Conservation (phyloP, 495 filamentous ascomycete genomes). For the Penicillium nucicola region DNA sequence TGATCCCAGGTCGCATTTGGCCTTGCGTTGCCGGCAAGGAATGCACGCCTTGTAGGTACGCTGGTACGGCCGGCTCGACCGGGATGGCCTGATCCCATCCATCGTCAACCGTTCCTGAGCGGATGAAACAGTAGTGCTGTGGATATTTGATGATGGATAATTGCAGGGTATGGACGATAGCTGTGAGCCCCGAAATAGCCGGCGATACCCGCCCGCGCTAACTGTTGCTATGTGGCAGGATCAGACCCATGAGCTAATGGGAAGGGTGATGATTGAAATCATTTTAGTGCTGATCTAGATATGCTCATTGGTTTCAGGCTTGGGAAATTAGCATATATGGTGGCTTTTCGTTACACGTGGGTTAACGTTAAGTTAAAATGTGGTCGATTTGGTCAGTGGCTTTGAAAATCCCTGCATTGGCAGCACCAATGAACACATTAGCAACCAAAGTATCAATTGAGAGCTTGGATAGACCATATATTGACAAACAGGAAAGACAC, state of each 20-base stretch:
- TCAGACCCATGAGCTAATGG: neutral
- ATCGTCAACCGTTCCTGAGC: conserved; percentile 22
- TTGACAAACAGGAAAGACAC: too few relatives aligned
- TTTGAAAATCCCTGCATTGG: too few relatives aligned
- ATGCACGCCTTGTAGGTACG: conserved; percentile 51
- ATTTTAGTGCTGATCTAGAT: neutral
- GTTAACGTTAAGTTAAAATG: too few relatives aligned
- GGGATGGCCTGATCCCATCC: conserved; percentile 37
- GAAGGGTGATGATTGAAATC: neutral
- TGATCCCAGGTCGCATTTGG: conserved; percentile 42
- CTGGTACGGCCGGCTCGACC: conserved; percentile 40
- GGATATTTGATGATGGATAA: conserved; percentile 11
- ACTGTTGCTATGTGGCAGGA: conserved; percentile 3
- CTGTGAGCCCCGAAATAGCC: conserved; percentile 12
- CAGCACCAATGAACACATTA: too few relatives aligned
- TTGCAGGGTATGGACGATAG: conserved; percentile 1
- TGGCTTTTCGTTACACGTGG: too few relatives aligned
- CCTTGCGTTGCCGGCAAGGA: conserved; percentile 46
- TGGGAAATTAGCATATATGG: too few relatives aligned
- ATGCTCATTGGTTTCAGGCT: too few relatives aligned
- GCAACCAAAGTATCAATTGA: too few relatives aligned
- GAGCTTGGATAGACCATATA: too few relatives aligned
- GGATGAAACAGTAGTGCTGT: conserved; percentile 20
- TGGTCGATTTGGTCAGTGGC: too few relatives aligned
- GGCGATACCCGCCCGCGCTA: conserved; percentile 14